A percentile compares a stretch with the other conserved stretches of the same genome.
phyloP scores from a whole-genome alignment of 2,329 filamentous ascomycete species.

The Diaporthe velutina region DNA sequence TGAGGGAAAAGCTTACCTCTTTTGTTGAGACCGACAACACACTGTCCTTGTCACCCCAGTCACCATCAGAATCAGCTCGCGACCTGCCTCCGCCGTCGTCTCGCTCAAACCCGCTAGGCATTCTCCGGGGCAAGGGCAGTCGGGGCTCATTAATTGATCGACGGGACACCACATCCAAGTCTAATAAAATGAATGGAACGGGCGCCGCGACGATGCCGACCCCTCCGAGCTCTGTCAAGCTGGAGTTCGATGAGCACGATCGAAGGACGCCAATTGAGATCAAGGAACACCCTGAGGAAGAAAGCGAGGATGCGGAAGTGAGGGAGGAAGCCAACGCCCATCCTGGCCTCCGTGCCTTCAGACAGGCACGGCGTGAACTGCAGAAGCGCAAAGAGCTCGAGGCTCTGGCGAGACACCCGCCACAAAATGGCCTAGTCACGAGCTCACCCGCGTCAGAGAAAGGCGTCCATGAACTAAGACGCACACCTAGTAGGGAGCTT shows the following conservation, averaged over 20 bases:
- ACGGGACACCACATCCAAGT: constrained; percentile 62
- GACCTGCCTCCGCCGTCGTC: constrained; percentile 49
- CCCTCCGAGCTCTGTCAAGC: constrained; percentile 55
- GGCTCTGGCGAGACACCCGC: constrained; percentile 54
- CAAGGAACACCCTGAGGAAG: constrained; percentile 39
- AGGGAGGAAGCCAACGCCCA: constrained; percentile 57
- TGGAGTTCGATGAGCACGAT: constrained; percentile 52
- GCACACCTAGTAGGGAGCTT: constrained; percentile 59
- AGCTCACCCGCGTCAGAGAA: constrained; percentile 24
- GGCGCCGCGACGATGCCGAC: constrained; percentile 57
- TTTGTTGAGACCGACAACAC: constrained; percentile 74
- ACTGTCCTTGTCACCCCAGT: constrained; percentile 52
- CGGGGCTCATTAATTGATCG: constrained; percentile 54
- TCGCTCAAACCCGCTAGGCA: constrained; percentile 71
- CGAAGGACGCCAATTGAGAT: not conserved
- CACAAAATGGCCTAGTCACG: constrained; percentile 8
- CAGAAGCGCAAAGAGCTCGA: constrained; percentile 69
- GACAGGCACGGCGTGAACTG: constrained; percentile 69
- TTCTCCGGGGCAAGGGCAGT: constrained; percentile 76
- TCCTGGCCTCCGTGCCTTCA: constrained; percentile 67
- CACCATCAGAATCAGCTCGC: constrained; percentile 50
- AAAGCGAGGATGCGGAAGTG: constrained; percentile 31
- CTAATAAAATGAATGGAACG: constrained; percentile 73
- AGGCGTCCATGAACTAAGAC: constrained; percentile 39
- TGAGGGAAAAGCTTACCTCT: constrained; percentile 79